phyloP scores from a whole-genome alignment of 768 basidiomycete genomes.

The Leccinum subgranulosum region DNA sequence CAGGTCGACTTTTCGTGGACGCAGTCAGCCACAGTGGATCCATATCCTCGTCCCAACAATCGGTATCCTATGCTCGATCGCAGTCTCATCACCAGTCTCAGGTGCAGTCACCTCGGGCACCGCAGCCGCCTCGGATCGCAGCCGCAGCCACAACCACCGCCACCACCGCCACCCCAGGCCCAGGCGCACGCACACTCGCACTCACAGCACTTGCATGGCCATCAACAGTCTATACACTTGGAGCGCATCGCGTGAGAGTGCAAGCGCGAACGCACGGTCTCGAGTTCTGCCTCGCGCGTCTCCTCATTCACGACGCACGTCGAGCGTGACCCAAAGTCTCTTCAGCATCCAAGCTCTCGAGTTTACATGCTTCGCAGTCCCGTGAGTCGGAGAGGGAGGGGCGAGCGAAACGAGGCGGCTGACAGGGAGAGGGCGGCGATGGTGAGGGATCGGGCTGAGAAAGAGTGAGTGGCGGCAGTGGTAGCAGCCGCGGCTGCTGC shows the following conservation, averaged over 20 bases:
- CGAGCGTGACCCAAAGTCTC: conserved; percentile 30
- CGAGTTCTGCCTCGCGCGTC: conserved; percentile 25
- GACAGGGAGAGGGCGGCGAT: conserved; percentile 16
- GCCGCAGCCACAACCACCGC: not conserved
- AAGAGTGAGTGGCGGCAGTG: conserved; percentile 9
- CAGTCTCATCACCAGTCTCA: too few relatives aligned
- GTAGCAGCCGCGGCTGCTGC: not conserved
- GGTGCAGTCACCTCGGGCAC: not conserved
- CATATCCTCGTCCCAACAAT: conserved; percentile 17
- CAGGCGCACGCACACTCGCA: conserved; percentile 1
- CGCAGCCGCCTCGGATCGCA: not conserved
- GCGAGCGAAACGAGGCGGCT: conserved; percentile 18
- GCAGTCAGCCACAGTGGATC: conserved; percentile 26
- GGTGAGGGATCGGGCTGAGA: conserved; percentile 15
- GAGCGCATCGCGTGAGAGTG: conserved; percentile 21
- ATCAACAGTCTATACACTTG: conserved; percentile 18
- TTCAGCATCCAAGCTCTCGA: conserved; percentile 31
- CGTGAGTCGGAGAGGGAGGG: conserved; percentile 26
- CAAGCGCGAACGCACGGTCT: conserved; percentile 22
- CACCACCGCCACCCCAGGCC: not conserved
- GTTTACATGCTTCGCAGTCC: conserved; percentile 26
- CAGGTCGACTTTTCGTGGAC: conserved; percentile 30
- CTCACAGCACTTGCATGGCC: not conserved
- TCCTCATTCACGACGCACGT: conserved; percentile 19
- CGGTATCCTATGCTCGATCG: conserved; percentile 11